Evolutionary conservation across 352 stramenopile species (phyloP).

Genomic region (Halophytophthora polymorphica): DNA sequence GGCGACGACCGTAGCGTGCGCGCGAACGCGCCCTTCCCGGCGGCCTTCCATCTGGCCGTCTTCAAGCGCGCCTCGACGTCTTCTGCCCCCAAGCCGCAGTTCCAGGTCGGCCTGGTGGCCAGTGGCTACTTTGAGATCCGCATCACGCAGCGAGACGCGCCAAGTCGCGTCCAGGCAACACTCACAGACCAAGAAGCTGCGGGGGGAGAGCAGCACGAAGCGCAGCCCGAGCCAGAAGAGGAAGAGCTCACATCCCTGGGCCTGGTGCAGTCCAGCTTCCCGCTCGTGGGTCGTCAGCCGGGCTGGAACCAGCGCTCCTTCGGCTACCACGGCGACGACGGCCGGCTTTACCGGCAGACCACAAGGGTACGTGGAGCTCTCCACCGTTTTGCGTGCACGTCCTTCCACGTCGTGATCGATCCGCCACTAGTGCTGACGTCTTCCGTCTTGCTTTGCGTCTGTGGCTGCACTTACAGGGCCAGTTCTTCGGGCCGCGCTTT

Average conservation of each 20-base stretch:
- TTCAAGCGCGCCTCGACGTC: conserved; percentile 23
- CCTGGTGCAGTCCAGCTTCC: conserved; percentile 45
- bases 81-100: conserved; percentile 13
- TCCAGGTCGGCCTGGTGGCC: conserved; percentile 46
- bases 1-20: conserved; percentile 71
- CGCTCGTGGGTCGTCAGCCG: conserved; percentile 56
- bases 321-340: conserved; percentile 82
- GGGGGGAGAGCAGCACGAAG: background rate
- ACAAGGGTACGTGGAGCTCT: conserved; percentile 28
- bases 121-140: conserved; percentile 82
- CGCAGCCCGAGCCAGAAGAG: conserved; percentile 5
- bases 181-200: background rate
- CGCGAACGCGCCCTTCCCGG: conserved; percentile 69
- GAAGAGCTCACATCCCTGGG: conserved; percentile 56
- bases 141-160: conserved; percentile 30
- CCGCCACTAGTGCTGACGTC: background rate
- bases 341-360: conserved; percentile 55
- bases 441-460: background rate
- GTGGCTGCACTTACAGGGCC: conserved; percentile 36
- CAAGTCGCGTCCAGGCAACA: background rate
- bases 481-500: conserved; percentile 57
- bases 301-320: conserved; percentile 67
- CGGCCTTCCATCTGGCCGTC: conserved; percentile 50
- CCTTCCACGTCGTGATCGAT: background rate
- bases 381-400: background rate